Base-by-base conservation (phyloP, 768 basidiomycete genomes). In the Jaapia argillacea region DNA sequence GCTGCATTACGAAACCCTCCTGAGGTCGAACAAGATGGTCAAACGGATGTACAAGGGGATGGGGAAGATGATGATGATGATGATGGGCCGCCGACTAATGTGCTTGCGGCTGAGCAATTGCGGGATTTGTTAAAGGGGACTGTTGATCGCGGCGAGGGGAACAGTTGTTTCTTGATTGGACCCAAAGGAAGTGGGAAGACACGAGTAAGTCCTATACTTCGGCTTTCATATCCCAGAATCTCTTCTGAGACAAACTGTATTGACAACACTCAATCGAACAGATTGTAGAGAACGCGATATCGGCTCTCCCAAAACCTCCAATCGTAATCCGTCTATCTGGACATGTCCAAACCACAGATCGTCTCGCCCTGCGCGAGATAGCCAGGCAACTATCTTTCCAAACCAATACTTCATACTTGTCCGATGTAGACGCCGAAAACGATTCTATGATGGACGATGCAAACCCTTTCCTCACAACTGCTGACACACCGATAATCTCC, bases 331-430 rank as follows among this genome's bases (percentile, higher is more conserved):
- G 83, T 1, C 69, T 99, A 2, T 88, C 85, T 18, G 96, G 92
- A 0, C 79, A 88, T 62, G 73, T 80, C 1, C 92, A 98, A 51
- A 74, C 71, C 23, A 89, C 80, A 24, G 96, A 98, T 58, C 74
- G 85, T 25, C 66, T 88, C 7, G 96, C 96, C n/a, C 75, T 98
- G 58, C 79, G 85, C 7, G 91, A 96, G 59, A 86, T 98, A 49
- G 90, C 89, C 0, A 67, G 80, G 40, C 96, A 99, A 54, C 67
- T 98, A 5, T 64, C 75, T 14, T 71, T 75, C 48, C 85, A 90
- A 61, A 89, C 86, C 0, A 85, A 79, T n/a, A 66, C 66, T 25
- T 68, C 71, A 1, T 71, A 79, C 45, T 56, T 77, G 5, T 54
- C 59, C 2, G 63, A 69, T n/a, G 57, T 60, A 2, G 61, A 58